Percentiles rank a stretch among this genome's conserved stretches.
Evolutionary conservation across 345 rosid genomes (phyloP).

Genomic region (Syzygium aqueum): DNA sequence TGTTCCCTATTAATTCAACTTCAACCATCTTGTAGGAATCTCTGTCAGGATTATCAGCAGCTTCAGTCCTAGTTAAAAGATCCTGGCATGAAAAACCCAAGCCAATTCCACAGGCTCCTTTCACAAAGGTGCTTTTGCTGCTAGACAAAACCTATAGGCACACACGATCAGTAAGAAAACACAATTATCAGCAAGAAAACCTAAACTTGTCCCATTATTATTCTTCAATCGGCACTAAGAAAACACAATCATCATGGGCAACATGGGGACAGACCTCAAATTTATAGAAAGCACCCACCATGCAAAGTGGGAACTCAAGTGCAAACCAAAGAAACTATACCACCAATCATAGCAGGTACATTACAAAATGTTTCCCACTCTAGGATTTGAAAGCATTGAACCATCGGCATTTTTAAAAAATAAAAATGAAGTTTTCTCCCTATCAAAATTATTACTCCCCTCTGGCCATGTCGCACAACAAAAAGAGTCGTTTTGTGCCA

Average conservation of each 20-base stretch:
- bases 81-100: slow-evolving; percentile 83
- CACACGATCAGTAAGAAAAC: neutral
- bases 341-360: neutral
- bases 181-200: neutral
- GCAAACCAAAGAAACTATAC: neutral
- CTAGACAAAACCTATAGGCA: slow-evolving; percentile 62
- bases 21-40: slow-evolving; percentile 52
- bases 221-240: neutral
- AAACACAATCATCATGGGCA: neutral
- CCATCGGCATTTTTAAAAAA: neutral
- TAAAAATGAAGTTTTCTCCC: neutral
- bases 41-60: slow-evolving; percentile 34
- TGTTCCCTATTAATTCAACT: slow-evolving; percentile 48
- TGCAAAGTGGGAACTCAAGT: neutral
- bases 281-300: neutral
- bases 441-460: neutral
- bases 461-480: neutral
- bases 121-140: slow-evolving; percentile 77
- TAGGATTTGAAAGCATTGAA: neutral
- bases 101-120: slow-evolving; percentile 93
- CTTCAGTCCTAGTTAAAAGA: slow-evolving; percentile 47
- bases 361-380: neutral
- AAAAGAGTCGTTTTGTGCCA: neutral
- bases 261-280: neutral
- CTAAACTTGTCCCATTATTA: neutral